Base-by-base conservation (phyloP, 768 basidiomycete genomes). In the Amanita subjunquillea region DNA sequence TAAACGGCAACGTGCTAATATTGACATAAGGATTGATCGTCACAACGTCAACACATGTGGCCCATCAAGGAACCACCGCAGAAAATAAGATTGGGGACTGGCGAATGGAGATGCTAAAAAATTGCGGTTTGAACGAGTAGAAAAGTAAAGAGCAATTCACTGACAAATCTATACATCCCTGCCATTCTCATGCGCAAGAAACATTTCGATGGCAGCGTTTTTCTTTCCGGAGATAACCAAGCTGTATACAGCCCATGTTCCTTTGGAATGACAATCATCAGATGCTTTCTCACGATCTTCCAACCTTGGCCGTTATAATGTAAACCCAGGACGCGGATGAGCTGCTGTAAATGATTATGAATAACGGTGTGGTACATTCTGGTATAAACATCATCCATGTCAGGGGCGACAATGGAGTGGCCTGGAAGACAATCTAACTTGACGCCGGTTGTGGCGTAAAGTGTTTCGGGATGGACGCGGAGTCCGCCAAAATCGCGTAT, bases 401-500 rank as follows among this genome's bases (percentile, higher is more conserved):
- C 73, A 2, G 68, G 59, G 7, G 76, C 75, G 29, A 77, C 69
- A 53, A 80, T 76, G 23, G 74, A 73, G 59, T 77, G 74, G 3
- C 75, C 74, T 52, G 68, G 67, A 30, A 72, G 60, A 45, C 72
- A 74, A 52, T 77, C 74, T 3, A 77, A 58, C 44, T 75, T 68
- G 10, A 78, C 71, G 4, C 76, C 77, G 0, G 79, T 79, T 3
- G 77, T 70, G 2, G 66, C 67, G 44, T 70, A 69, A 5, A 81
- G 64, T 9, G 78, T 78, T 29, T 72, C 69, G 3, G 66, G 72
- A 56, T 82, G 79, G 8, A 80, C 69, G 8, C 75, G 72, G 32
- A 82, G 60, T 1, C 79, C 79, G 22, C 78, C 79, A 61, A 79
- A 79, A 54, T 82, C 80, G 23, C 79, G 73, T 29, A 82, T 70